Base-by-base conservation (phyloP, 2,329 filamentous ascomycete species). In the Claviceps sp. region DNA sequence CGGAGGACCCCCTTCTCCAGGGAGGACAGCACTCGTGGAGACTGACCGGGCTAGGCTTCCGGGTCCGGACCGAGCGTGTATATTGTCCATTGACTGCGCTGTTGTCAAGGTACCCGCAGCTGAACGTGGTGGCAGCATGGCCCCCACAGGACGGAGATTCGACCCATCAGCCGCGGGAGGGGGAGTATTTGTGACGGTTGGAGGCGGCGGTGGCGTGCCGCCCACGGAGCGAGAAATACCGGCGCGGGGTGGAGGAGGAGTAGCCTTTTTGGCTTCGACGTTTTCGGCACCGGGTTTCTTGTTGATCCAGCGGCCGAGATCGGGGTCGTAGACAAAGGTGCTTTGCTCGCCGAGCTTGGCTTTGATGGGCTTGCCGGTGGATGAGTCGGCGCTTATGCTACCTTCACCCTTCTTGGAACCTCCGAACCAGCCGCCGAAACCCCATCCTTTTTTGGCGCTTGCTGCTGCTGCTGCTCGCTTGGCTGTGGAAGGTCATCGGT, bases 241-340 rank as follows among this genome's bases (percentile, higher is more conserved):
- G 5, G 73, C 77, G 59, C 77, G 82, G 0, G 90, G 90, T 4
- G 89, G 90, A 1, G 93, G 90, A 1, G 91, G 87, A 0, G 89
- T 82, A 1, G 82, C 82, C 47, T 77, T 73, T 56, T 81, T 77
- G 3, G 78, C 72, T 26, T 76, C 72, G 8, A 71, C 70, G 44
- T 78, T 78, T 51, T 85, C 83, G 7, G 80, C 77, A 13, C 84
- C 84, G 11, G 81, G 81, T 65, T 95, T 96, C 74, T 96, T 96
- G 73, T 98, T 97, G 65, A 98, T 77, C 94, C 94, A 98, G 65
- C 93, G 89, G 73, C 95, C 94, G 50, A 95, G 78, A n/a, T 96
- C 87, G 2, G 89, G 86, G 63, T 98, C 93, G 62, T 93, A 98
- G 59, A 91, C 85, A 68, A 98, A 96, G 46, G 83, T 89, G 66